Conservation (phyloP, 169 alveolate genomes). For the Amoebophrya sp. region DNA sequence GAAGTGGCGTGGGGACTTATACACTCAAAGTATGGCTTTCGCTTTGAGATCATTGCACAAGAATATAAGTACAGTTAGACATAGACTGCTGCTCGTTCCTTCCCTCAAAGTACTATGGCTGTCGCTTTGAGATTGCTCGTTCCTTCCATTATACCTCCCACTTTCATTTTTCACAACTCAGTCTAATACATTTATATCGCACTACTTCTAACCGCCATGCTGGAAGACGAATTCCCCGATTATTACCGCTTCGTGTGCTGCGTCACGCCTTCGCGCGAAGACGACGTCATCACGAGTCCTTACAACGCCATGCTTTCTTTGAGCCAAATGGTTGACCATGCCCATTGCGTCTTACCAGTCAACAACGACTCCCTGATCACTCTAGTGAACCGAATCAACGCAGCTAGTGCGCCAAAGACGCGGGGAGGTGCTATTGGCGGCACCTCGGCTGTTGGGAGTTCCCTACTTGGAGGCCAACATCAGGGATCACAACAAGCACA, state of each 20-base stretch:
- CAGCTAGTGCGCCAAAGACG: slow-evolving; percentile 29
- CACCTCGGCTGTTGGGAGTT: neutral
- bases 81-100: slow-evolving; percentile 88
- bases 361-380: slow-evolving; percentile 76
- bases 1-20: slow-evolving; percentile 94
- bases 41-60: neutral
- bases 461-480: too few species aligned
- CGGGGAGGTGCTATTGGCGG: neutral
- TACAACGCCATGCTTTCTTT: slow-evolving; percentile 56
- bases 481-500: too few species aligned
- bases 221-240: slow-evolving; percentile 45
- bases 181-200: neutral
- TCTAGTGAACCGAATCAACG: slow-evolving; percentile 39
- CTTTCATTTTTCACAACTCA: neutral
- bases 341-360: slow-evolving; percentile 86
- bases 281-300: slow-evolving; percentile 58
- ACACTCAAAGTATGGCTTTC: slow-evolving; percentile 69
- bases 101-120: slow-evolving; percentile 55
- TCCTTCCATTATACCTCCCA: neutral
- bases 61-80: slow-evolving; percentile 33
- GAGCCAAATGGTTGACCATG: slow-evolving; percentile 83
- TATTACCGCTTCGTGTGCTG: slow-evolving; percentile 54
- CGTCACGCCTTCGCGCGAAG: slow-evolving; percentile 54
- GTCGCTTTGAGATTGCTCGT: neutral
- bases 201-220: neutral